Evolutionary conservation across 139 green algal genomes (phyloP), one percentile per base, ranked within the genome.

Genomic region (Nannochloris sp.): DNA sequence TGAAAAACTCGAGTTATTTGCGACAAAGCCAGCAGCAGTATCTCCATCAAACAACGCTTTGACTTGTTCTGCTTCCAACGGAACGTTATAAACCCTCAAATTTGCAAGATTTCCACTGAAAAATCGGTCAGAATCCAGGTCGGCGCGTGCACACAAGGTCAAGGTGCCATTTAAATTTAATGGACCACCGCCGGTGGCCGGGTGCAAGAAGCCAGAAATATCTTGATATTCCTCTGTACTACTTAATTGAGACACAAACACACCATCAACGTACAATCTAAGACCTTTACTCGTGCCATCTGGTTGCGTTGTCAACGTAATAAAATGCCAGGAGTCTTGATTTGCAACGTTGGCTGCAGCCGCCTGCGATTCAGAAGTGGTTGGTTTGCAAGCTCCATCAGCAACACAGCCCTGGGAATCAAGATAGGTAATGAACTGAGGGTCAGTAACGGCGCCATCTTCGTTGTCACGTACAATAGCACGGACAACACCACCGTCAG

Each of bases 271-370:
- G 37, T 78, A 86, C 35, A 87, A 58, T 34, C 61, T 47, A 60
- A 74, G 84, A 47, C 78, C 82, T 14, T 67, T 60, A 3, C 64
- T 15, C 25, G 8, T 33, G 4, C 76, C 62, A 1, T 61, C 61
- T 0, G 68, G 61, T 10, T 64, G 70, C 4, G 74, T 82, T 58
- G 68, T 81, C 7, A 87, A 53, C 1, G 70, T 83, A 37, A 88
- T 12, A 73, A 85, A 78, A 81, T 89, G 82, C 82, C 82, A 89
- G 0, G 10, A 1, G 8, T 68, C 42, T 15, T 66, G 67, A 34
- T 79, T 72, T 0, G 24, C 15, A 14, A 33, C 14, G 47, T 10
- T 47, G 46, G 30, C 14, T 36, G 63, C 36, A 33, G 14, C 10
- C 63, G 12, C 29, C 10, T 14, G 24, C 23, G 25, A n/a, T n/a